Conservation (phyloP, 345 rosid genomes). For the Garcia nutans region DNA sequence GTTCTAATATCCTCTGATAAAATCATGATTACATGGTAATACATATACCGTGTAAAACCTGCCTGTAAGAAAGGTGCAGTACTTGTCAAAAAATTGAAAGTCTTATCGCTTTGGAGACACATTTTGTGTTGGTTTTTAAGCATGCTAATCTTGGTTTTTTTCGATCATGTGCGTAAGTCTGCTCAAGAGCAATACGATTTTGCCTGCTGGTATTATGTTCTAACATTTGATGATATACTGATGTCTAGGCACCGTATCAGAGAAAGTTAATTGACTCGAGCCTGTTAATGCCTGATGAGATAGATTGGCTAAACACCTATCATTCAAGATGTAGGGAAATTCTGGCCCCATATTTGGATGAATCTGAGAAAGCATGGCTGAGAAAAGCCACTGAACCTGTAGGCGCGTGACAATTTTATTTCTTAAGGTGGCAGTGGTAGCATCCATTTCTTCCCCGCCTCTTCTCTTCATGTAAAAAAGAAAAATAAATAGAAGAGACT, state of each 20-base stretch:
- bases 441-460: not conserved
- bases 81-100: not conserved
- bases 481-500: not conserved
- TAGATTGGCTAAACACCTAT: slow-evolving; percentile 74
- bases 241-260: slow-evolving; percentile 76
- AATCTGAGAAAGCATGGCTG: slow-evolving; percentile 76
- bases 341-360: slow-evolving; percentile 64
- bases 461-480: not conserved
- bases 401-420: slow-evolving; percentile 26
- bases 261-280: slow-evolving; percentile 67
- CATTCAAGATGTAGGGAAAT: slow-evolving; percentile 72
- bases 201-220: not conserved
- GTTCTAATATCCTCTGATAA: not conserved
- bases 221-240: not conserved
- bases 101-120: not conserved
- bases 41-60: not conserved
- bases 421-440: not conserved
- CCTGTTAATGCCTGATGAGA: slow-evolving; percentile 59
- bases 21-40: not conserved
- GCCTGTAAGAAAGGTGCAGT: not conserved
- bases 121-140: too few species aligned
- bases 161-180: not conserved
- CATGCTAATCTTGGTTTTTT: too few species aligned
- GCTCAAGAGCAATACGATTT: not conserved
- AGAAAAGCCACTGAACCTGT: slow-evolving; percentile 80